Evolutionary conservation across 805 yeast genomes (phyloP).

Genomic region (Yamadazyma insecticola): DNA sequence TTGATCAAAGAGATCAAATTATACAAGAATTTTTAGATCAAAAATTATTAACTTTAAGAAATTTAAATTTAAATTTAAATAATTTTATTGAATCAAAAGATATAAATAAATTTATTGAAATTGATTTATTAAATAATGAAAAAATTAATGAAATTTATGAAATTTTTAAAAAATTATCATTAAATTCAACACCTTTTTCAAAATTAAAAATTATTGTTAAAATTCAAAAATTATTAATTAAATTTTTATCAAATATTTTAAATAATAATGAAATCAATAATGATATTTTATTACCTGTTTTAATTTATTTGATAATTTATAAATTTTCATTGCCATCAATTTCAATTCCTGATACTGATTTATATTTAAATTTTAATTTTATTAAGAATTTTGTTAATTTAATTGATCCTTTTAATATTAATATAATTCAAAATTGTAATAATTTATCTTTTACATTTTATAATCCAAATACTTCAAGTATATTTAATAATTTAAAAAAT

Average conservation of each 20-base stretch:
- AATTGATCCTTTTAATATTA: conserved; percentile 26
- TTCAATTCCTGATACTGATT: conserved; percentile 14
- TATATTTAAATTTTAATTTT: conserved; percentile 33
- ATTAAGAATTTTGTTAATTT: conserved; percentile 31
- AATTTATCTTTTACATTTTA: conserved; percentile 14
- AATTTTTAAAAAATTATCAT: conserved; percentile 16
- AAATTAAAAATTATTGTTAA: conserved; percentile 26
- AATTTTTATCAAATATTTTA: conserved; percentile 15
- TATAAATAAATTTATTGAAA: conserved; percentile 14
- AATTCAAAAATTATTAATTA: conserved; percentile 26
- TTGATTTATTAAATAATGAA: conserved; percentile 7
- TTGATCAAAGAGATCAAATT: conserved; percentile 34
- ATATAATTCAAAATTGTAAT: conserved; percentile 1
- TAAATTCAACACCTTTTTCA: conserved; percentile 26
- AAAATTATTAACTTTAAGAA: conserved; percentile 23
- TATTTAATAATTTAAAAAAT: conserved; percentile 9
- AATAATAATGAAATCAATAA: conserved; percentile 26
- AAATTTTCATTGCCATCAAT: conserved; percentile 18
- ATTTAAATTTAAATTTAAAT: conserved; percentile 22
- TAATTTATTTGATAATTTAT: conserved; percentile 32
- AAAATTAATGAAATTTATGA: conserved; percentile 13
- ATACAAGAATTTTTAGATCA: conserved; percentile 32
- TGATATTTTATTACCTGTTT: conserved; percentile 36
- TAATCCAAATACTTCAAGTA: conserved; percentile 12
- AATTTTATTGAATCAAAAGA: conserved; percentile 23